Conservation (phyloP, 441 rosid genomes). For the Pelargonium myrrhifolium region DNA sequence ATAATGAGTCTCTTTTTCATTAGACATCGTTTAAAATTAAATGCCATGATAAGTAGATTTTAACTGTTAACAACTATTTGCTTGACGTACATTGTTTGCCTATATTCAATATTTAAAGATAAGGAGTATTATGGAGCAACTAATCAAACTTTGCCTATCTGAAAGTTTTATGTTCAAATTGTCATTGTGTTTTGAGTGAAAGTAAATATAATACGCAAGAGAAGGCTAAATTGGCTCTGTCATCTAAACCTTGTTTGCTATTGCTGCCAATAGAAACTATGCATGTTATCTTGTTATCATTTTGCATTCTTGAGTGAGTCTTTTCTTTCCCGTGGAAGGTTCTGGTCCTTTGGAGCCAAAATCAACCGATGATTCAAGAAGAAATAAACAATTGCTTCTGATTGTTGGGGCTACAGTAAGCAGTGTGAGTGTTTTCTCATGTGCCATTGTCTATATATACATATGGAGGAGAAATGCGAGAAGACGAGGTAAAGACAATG, state of each 20-base stretch:
- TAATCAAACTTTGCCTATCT: not conserved
- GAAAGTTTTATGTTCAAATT: not conserved
- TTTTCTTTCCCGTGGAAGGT: conserved; percentile 24
- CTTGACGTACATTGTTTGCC: no score
- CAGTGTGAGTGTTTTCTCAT: conserved; percentile 30
- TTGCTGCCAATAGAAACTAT: not conserved
- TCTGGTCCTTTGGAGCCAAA: not conserved
- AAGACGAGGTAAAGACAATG: conserved; percentile 25
- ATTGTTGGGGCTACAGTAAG: conserved; percentile 28
- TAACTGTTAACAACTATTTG: no score
- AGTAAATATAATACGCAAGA: not conserved
- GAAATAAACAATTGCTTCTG: conserved; percentile 24
- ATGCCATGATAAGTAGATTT: no score
- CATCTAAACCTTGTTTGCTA: no score
- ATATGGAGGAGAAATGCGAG: conserved; percentile 31
- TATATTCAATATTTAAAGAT: no score
- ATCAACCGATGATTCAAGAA: conserved; percentile 18
- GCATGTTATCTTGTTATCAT: not conserved
- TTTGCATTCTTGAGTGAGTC: not conserved
- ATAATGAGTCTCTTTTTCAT: no score
- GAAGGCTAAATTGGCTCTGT: not conserved
- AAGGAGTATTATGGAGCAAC: no score
- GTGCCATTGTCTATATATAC: conserved; percentile 27
- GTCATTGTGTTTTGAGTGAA: not conserved
- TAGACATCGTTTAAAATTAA: no score